A percentile compares a stretch with the other conserved stretches of the same genome.
Conservation (phyloP, 2,329 filamentous ascomycete genomes). For the Penicillium brevicompactum region DNA sequence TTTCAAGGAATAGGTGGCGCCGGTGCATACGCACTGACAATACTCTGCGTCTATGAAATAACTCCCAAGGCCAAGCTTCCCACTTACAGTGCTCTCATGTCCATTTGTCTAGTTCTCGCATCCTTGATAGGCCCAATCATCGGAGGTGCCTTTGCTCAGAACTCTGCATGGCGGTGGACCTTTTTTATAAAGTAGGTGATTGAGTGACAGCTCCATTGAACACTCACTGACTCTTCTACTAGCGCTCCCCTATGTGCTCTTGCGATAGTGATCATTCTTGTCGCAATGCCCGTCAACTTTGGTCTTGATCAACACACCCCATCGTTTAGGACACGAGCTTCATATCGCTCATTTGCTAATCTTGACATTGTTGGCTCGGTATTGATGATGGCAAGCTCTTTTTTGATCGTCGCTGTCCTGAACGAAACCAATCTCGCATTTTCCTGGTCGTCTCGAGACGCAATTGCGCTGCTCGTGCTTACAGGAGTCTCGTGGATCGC, state of each 20-base stretch:
- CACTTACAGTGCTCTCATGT: slow-evolving; percentile 25
- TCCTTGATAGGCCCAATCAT: slow-evolving; percentile 28
- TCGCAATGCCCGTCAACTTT: slow-evolving; percentile 27
- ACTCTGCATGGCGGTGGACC: slow-evolving; percentile 30
- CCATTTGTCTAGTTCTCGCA: slow-evolving; percentile 24
- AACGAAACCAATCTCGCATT: slow-evolving; percentile 49
- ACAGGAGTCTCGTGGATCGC: slow-evolving; percentile 30
- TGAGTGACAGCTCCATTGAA: not conserved
- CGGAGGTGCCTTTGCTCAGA: slow-evolving; percentile 27
- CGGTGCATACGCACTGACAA: slow-evolving; percentile 33
- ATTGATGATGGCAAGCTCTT: slow-evolving; percentile 44
- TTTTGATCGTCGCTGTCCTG: slow-evolving; percentile 51
- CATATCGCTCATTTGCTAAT: slow-evolving; percentile 27
- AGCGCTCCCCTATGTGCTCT: slow-evolving; percentile 22
- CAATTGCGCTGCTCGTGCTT: slow-evolving; percentile 33
- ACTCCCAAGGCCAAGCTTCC: slow-evolving; percentile 27
- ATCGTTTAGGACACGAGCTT: slow-evolving; percentile 27
- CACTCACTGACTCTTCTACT: slow-evolving; percentile 2
- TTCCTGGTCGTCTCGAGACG: slow-evolving; percentile 42
- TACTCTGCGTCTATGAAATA: slow-evolving; percentile 34
- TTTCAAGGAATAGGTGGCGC: slow-evolving; percentile 37
- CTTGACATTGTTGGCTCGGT: slow-evolving; percentile 25
- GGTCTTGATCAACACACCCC: slow-evolving; percentile 28
- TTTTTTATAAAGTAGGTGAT: slow-evolving; percentile 29
- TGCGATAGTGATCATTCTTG: slow-evolving; percentile 20